phyloP scores from a whole-genome alignment of 2,329 filamentous ascomycete species.

The Didymella pinodella region DNA sequence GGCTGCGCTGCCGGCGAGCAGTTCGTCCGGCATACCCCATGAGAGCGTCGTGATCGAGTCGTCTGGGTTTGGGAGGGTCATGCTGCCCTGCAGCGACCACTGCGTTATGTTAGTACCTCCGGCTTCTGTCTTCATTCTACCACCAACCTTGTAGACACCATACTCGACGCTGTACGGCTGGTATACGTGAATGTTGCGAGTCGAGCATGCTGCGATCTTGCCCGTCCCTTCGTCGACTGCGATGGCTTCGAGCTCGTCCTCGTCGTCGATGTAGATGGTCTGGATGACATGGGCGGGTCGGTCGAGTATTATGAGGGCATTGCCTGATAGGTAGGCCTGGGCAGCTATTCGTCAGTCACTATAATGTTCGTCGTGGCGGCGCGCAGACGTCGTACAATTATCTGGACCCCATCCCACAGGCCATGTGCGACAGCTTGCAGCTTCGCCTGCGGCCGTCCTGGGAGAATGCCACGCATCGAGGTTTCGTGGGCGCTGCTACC shows the following conservation, averaged over 20 bases:
- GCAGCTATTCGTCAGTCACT: constrained; percentile 17
- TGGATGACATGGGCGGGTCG: constrained; percentile 79
- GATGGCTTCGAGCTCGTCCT: constrained; percentile 74
- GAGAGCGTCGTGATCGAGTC: constrained; percentile 70
- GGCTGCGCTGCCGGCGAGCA: constrained; percentile 76
- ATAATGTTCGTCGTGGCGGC: constrained; percentile 4
- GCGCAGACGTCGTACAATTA: constrained; percentile 67
- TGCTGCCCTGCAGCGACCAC: constrained; percentile 70
- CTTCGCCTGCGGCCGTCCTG: constrained; percentile 78
- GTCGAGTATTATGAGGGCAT: constrained; percentile 82
- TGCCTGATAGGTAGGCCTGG: constrained; percentile 88
- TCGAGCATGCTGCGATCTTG: constrained; percentile 81
- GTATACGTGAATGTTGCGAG: constrained; percentile 75
- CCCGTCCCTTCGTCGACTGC: constrained; percentile 82
- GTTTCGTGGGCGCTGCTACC: constrained; percentile 29
- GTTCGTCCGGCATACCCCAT: constrained; percentile 86
- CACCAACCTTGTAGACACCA: constrained; percentile 73
- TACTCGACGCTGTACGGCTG: constrained; percentile 75
- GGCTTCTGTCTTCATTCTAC: constrained; percentile 21
- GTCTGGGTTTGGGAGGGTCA: constrained; percentile 57
- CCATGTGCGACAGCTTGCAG: constrained; percentile 79
- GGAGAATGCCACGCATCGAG: constrained; percentile 77
- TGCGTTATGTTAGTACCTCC: constrained; percentile 43
- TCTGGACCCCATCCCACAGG: constrained; percentile 74
- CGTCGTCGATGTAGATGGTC: constrained; percentile 86